Base-by-base conservation (phyloP, 139 green algal genomes). In the Marvania coccoides region DNA sequence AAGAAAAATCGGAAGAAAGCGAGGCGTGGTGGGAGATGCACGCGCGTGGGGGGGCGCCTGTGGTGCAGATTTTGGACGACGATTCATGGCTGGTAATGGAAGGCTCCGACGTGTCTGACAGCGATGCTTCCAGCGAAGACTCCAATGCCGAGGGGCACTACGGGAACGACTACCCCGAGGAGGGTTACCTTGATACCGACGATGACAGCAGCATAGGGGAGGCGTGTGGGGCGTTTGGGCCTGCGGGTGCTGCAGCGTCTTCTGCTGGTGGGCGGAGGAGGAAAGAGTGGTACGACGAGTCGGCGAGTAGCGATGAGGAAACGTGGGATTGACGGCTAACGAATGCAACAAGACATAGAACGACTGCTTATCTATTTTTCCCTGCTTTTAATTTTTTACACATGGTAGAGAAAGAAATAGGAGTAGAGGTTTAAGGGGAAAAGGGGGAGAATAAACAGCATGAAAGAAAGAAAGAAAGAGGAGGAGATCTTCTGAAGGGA, bases 101-200 rank as follows among this genome's bases (percentile, higher is more conserved):
- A 39, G 14, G 9, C 8, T 36, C 51, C n/a, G 65, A 74, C 12
- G 51, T 24, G 14, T 35, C 63, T n/a, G 72, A 74, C 19, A 53
- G 23, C n/a, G 38, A 62, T 26, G 47, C 34, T 3, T 47, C 63
- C 65, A 66, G 30, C 24, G 51, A 75, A 13, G 71, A 81, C 58
- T 63, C 47, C 35, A 80, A 81, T 37, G 71, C 71, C 4, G 74
- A 81, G 53, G 65, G 58, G 6, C 68, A 69, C 33, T 80, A 69
- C 51, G 65, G 47, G 1, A 63, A 81, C 67, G 74, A 81, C 37
- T 81, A 81, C 48, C 71, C 74, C 36, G 74, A 70, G 63, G 65
- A 39, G 64, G 23, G 58, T 29, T 24, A 33, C 6, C 4, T 7
- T 0, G 7, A 15, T 3, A 4, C 4, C 12, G 23, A 30, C 4